Conservation (phyloP, 2,329 filamentous ascomycete species). For the Sclerotinia spermophila region DNA sequence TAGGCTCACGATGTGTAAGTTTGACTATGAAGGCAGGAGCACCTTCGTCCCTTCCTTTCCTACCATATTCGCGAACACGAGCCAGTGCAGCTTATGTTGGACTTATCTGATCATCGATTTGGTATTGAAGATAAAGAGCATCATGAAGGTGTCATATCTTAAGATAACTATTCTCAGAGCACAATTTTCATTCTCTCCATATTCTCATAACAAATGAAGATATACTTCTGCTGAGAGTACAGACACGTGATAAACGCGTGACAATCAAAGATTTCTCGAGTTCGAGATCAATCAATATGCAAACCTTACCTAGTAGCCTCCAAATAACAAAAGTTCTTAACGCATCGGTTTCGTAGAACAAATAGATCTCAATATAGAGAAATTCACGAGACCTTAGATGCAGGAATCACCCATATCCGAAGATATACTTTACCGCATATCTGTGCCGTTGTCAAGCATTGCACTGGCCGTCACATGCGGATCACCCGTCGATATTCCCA, state of each 20-base stretch:
- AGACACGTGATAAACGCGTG: constrained; percentile 4
- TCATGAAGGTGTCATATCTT: neutral
- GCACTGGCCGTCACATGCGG: neutral
- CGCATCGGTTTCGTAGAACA: no score
- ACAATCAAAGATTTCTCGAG: neutral
- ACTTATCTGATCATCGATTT: no score
- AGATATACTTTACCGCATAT: neutral
- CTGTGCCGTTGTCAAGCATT: neutral
- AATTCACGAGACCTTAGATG: no score
- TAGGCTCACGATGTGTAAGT: neutral
- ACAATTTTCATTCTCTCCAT: neutral
- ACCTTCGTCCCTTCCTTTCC: constrained; percentile 1
- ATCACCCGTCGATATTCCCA: neutral
- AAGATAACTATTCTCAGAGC: neutral
- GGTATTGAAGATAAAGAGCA: no score
- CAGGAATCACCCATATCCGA: neutral
- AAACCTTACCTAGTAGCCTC: neutral
- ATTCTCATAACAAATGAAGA: neutral
- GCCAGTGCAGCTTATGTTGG: neutral
- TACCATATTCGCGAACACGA: neutral
- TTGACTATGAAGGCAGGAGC: neutral
- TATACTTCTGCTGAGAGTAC: neutral
- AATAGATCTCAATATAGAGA: no score
- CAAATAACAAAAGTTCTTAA: neutral
- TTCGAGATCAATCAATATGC: neutral